A percentile compares a stretch with the other conserved stretches of the same genome.
phyloP scores from a whole-genome alignment of 2,329 filamentous ascomycete species.

The Sporothrix sp. region DNA sequence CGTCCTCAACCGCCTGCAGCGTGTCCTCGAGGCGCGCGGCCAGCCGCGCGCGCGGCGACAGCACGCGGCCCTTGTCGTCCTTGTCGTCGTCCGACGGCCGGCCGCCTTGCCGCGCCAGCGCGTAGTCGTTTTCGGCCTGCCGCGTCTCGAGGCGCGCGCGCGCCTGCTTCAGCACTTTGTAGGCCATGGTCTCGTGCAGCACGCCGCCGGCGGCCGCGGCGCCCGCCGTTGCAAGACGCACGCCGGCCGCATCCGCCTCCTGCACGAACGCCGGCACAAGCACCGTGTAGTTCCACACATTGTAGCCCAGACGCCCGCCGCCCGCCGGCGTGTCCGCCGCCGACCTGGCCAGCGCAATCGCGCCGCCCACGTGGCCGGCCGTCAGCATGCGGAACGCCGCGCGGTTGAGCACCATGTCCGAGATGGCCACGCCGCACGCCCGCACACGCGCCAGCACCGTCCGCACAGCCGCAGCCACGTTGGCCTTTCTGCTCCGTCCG shows the following conservation, averaged over 20 bases:
- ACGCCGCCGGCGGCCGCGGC: slow-evolving; percentile 14
- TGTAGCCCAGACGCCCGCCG: slow-evolving; percentile 22
- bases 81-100: no score
- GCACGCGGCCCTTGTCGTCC: no score
- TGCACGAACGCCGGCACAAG: slow-evolving; percentile 21
- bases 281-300: slow-evolving; percentile 25
- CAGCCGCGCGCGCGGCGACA: no score
- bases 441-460: slow-evolving; percentile 19
- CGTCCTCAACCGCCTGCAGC: slow-evolving; percentile 20
- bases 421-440: slow-evolving; percentile 18
- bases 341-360: slow-evolving; percentile 22
- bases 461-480: slow-evolving; percentile 17
- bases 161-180: slow-evolving; percentile 19
- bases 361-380: slow-evolving; percentile 22
- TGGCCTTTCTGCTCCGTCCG: slow-evolving; percentile 11
- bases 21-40: slow-evolving; percentile 6
- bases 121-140: slow-evolving; percentile 4
- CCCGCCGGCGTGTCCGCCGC: slow-evolving; percentile 19
- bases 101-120: background rate
- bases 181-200: slow-evolving; percentile 17
- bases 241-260: slow-evolving; percentile 20
- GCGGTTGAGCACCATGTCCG: slow-evolving; percentile 22
- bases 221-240: slow-evolving; percentile 19
- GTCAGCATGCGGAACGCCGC: slow-evolving; percentile 23
- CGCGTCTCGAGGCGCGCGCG: slow-evolving; percentile 12